Base-by-base conservation (phyloP, 225 moss, liverwort and hornwort species). In the Physcomitrium patens region DNA sequence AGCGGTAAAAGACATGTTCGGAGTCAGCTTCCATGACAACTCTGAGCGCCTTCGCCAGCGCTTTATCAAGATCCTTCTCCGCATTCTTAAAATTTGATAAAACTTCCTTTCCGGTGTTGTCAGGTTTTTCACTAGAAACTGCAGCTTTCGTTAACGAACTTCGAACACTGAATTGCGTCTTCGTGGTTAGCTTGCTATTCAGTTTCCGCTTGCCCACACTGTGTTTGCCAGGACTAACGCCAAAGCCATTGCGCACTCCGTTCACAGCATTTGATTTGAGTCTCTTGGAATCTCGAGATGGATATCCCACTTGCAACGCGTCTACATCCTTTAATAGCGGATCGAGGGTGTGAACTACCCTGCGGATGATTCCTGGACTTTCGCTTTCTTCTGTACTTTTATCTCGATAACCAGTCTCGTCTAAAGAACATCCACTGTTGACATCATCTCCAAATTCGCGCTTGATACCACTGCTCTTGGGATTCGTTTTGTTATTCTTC, bases 21-120 rank as follows among this genome's bases (percentile, higher is more conserved):
- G 79, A 81, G 77, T 96, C 96, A 73, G 93, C 92, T 8, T 96
- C 94, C 91, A 91, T 94, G 18, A 96, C 89, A 60, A 79, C 71
- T 83, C 83, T 88, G 27, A 96, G 71, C 42, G 87, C 87, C 56
- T 60, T 65, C 69, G 83, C 82, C 67, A 96, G 78, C 46, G 83
- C 81, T 78, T 94, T 96, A 65, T 96, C 96, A 28, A 94, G 76
- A 75, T 89, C 89, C 72, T 85, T 96, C 67, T 92, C 94, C 47
- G 76, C 80, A 76, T 86, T 85, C 71, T 86, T 77, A 63, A 82
- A 48, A 75, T 74, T 83, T 66, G 77, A 82, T 23, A 70, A 13
- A 9, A 75, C 68, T 70, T 85, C 83, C 83, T 85, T 96, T 66
- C 85, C 78, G 42, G 64, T 58, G 72, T 62, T 75, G 28, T 93